phyloP scores from a whole-genome alignment of 1,284 basidiomycete genomes.

The Moniliella sp. region DNA sequence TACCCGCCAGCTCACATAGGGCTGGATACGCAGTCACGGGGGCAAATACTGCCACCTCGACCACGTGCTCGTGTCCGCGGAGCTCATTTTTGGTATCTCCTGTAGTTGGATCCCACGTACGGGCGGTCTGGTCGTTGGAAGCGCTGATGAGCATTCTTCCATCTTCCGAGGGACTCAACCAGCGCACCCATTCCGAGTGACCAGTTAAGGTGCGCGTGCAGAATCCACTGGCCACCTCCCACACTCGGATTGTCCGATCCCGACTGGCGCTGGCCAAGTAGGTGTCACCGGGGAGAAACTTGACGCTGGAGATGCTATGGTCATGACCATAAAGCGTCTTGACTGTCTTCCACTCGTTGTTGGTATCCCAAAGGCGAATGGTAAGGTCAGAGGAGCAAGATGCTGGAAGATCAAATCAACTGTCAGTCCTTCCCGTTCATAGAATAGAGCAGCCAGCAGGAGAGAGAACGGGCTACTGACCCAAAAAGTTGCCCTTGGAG shows the following conservation, averaged over 20 bases:
- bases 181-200: constrained; percentile 52
- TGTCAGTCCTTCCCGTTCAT: background rate
- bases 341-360: constrained; percentile 66
- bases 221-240: constrained; percentile 58
- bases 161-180: constrained; percentile 51
- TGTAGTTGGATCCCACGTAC: constrained; percentile 54
- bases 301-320: constrained; percentile 62
- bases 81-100: constrained; percentile 62
- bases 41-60: constrained; percentile 63
- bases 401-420: constrained; percentile 38
- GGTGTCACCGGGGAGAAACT: constrained; percentile 64
- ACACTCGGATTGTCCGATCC: constrained; percentile 63
- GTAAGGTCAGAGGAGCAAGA: constrained; percentile 72
- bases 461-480: constrained; percentile 42
- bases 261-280: constrained; percentile 62
- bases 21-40: constrained; percentile 52
- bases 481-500: constrained; percentile 55
- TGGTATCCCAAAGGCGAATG: constrained; percentile 73
- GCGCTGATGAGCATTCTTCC: constrained; percentile 53
- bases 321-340: constrained; percentile 74
- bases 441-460: too few relatives aligned
- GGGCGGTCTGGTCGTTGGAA: constrained; percentile 69
- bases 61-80: constrained; percentile 65
- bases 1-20: constrained; percentile 54
- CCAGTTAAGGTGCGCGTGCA: constrained; percentile 17